Conservation (phyloP, 495 filamentous ascomycete genomes). For the Wilcoxina mikolae region DNA sequence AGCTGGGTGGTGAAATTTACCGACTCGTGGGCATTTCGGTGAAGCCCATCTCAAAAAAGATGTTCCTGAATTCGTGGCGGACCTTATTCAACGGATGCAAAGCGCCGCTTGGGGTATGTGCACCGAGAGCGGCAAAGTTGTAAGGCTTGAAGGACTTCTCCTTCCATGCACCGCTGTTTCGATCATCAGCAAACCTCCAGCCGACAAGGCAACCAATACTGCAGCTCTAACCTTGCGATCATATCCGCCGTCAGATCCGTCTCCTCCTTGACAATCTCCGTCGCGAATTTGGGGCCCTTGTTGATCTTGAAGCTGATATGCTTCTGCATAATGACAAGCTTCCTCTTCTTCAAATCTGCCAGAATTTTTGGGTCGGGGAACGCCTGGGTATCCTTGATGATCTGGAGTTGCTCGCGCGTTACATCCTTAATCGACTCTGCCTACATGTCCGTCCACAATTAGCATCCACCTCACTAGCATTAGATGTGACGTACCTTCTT, state of each 20-base stretch:
- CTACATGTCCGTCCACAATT: constrained; percentile 23
- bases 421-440: constrained; percentile 59
- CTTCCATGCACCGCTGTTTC: constrained; percentile 56
- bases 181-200: constrained; percentile 11
- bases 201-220: not conserved
- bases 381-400: constrained; percentile 51
- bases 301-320: constrained; percentile 66
- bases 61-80: constrained; percentile 79
- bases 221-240: constrained; percentile 45
- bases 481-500: constrained; percentile 17
- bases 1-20: no score
- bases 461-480: not conserved
- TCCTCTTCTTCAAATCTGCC: constrained; percentile 73
- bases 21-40: constrained; percentile 68
- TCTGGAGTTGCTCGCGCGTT: constrained; percentile 56
- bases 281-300: constrained; percentile 76
- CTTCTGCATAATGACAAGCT: constrained; percentile 66
- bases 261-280: constrained; percentile 77
- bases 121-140: constrained; percentile 88
- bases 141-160: constrained; percentile 84
- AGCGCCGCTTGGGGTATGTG: constrained; percentile 62
- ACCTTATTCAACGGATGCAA: constrained; percentile 93
- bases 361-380: constrained; percentile 57
- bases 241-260: constrained; percentile 92
- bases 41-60: constrained; percentile 92